Evolutionary conservation across 176 grass and related monocot species (phyloP).

Genomic region (Chloris gayana): DNA sequence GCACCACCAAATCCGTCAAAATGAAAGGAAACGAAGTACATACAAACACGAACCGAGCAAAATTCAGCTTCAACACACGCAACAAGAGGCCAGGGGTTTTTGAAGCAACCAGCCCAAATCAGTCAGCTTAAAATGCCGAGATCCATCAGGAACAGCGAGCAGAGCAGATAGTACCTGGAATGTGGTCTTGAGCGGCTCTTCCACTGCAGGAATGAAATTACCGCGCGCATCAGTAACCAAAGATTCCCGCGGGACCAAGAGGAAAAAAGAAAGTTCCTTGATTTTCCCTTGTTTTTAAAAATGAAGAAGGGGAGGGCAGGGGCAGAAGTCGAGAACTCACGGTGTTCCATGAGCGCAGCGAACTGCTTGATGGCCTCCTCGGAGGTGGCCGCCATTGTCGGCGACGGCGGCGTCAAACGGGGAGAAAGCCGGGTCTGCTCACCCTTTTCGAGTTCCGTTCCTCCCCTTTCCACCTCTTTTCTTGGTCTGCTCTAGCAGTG

Average conservation of each 20-base stretch:
- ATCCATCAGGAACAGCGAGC: constrained; percentile 23
- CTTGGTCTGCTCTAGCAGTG: background rate
- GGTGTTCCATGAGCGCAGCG: constrained; percentile 68
- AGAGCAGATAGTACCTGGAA: constrained; percentile 81
- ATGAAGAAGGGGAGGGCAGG: background rate
- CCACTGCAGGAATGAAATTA: constrained; percentile 64
- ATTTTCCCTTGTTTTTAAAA: background rate
- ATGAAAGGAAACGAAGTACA: background rate
- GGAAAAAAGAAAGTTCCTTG: background rate
- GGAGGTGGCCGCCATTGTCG: constrained; percentile 71
- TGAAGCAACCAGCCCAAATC: constrained; percentile 4
- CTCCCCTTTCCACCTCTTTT: background rate
- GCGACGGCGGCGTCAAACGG: background rate
- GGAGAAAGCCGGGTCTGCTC: background rate
- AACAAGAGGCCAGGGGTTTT: background rate
- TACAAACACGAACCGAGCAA: background rate
- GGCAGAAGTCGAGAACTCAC: constrained; percentile 41
- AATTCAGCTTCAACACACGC: background rate
- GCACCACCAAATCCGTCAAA: constrained; percentile 25
- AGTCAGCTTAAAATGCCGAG: constrained; percentile 10
- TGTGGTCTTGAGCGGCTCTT: constrained; percentile 74
- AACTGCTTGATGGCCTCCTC: constrained; percentile 91
- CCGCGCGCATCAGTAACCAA: constrained; percentile 31
- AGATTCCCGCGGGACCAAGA: background rate
- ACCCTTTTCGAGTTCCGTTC: constrained; percentile 18